A percentile compares a stretch with the other conserved stretches of the same genome.
phyloP scores from a whole-genome alignment of 2,329 filamentous ascomycete species.

The Cordyceps tenuipes region DNA sequence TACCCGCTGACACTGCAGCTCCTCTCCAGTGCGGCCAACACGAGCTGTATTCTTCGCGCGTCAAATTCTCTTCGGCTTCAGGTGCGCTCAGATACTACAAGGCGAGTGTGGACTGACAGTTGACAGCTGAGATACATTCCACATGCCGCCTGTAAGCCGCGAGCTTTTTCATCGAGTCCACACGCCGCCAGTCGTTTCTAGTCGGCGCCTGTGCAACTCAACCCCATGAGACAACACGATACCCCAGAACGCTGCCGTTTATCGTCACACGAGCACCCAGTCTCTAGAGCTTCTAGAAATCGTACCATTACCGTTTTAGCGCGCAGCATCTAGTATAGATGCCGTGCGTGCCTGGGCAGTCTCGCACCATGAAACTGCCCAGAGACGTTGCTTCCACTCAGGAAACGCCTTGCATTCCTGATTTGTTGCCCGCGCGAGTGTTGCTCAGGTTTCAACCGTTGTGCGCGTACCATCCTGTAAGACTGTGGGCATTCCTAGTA shows the following conservation, averaged over 20 bases:
- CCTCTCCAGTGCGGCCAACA: neutral
- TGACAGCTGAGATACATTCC: neutral
- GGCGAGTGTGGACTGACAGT: too few relatives aligned
- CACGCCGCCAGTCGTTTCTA: neutral
- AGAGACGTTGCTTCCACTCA: neutral
- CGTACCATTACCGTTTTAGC: neutral
- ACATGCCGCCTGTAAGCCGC: neutral
- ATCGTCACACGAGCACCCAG: neutral
- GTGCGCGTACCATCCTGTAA: neutral
- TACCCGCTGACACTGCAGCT: neutral
- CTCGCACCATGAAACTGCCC: neutral
- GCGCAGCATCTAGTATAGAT: neutral
- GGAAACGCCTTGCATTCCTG: slow-evolving; percentile 1
- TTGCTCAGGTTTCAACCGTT: neutral
- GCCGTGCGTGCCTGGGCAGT: neutral
- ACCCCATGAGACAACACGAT: neutral
- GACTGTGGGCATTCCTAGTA: neutral
- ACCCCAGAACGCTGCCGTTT: neutral
- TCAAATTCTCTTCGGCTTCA: neutral
- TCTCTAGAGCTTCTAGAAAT: neutral
- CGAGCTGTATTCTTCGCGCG: neutral
- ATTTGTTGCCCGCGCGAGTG: neutral
- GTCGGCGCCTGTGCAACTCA: neutral
- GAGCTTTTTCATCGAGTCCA: neutral
- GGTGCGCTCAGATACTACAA: neutral